Base-by-base conservation (phyloP, 2,329 filamentous ascomycete genomes). In the Madurella mycetomatis region DNA sequence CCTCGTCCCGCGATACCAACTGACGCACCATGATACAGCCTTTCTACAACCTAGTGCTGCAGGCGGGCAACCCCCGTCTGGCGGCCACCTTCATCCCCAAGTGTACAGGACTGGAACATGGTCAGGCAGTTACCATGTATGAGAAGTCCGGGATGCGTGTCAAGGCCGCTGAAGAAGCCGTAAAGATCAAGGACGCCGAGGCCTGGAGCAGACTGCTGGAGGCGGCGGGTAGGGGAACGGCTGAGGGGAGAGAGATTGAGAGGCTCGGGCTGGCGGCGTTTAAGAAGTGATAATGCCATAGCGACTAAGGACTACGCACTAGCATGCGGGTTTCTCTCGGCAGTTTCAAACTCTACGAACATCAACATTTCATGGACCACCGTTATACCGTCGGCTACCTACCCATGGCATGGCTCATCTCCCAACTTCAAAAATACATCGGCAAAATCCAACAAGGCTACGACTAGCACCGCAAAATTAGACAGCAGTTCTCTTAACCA, bases 91-190 rank as follows among this genome's bases (percentile, higher is more conserved):
- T 96, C 71, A 84, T 97, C 49, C 85, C 90, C 2, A 97, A 97
- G 71, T 96, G 92, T 74, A 86, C 85, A 15, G 77, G 78, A 52
- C 69, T 95, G 45, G 80, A 85, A 43, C 76, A 81, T 1, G 79
- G 82, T 2, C 87, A 91, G 64, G 77, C 86, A 3, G 86, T 96
- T 52, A 82, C 87, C 62, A 96, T 99, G 92, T 99, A 92, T 81
- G 85, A 95, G 64, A 96, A 96, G 73, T 97, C 94, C 70, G 92
- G 92, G 16, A 83, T 96, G 84, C 77, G 90, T 43, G 81, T 87
- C 30, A 91, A 90, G 72, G 94, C 94, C 2, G 94, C 88, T 4
- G 92, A 97, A 72, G 94, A 97, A 73, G 92, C 94, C 2, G 80
- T 91, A 56, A 90, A 85, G 73, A 79, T 82, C 56, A 95, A 88